Evolutionary conservation across 1,284 basidiomycete species (phyloP).

Genomic region (Moesziomyces antarcticus): DNA sequence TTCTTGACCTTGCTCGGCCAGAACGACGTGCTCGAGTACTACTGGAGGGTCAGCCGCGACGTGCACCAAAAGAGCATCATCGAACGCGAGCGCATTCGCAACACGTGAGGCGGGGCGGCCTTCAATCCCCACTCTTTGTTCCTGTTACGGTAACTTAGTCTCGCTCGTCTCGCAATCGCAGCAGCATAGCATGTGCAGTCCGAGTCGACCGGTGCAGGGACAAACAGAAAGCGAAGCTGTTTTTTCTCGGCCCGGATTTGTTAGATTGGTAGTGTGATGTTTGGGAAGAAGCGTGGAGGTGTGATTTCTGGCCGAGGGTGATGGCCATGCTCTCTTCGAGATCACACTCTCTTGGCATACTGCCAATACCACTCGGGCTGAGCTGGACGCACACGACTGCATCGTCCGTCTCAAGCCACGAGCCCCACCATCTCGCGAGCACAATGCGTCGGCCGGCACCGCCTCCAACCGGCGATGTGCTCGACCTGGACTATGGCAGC

Average conservation of each 20-base stretch:
- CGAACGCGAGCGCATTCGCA: conserved; percentile 47
- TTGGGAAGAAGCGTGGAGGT: conserved; percentile 16
- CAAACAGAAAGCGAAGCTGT: too few species aligned
- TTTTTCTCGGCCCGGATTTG: background rate
- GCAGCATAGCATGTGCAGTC: too few species aligned
- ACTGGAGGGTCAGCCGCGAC: conserved; percentile 64
- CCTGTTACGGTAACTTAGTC: too few species aligned
- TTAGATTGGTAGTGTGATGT: conserved; percentile 7
- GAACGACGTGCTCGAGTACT: conserved; percentile 61
- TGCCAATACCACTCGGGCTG: background rate
- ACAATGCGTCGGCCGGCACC: conserved; percentile 32
- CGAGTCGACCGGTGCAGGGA: background rate
- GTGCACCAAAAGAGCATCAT: conserved; percentile 55
- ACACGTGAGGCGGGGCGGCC: conserved; percentile 3
- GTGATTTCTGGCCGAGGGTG: conserved; percentile 4
- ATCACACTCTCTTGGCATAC: background rate
- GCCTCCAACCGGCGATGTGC: conserved; percentile 20
- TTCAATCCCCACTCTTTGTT: background rate
- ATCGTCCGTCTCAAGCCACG: background rate
- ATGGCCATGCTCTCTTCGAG: background rate
- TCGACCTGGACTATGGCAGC: conserved; percentile 42
- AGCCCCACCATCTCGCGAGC: conserved; percentile 1
- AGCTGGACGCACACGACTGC: background rate
- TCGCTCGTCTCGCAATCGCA: background rate
- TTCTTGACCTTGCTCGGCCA: conserved; percentile 60